Evolutionary conservation across 1,284 basidiomycete species (phyloP).

Genomic region (Austroboletus novae-zelandiae): DNA sequence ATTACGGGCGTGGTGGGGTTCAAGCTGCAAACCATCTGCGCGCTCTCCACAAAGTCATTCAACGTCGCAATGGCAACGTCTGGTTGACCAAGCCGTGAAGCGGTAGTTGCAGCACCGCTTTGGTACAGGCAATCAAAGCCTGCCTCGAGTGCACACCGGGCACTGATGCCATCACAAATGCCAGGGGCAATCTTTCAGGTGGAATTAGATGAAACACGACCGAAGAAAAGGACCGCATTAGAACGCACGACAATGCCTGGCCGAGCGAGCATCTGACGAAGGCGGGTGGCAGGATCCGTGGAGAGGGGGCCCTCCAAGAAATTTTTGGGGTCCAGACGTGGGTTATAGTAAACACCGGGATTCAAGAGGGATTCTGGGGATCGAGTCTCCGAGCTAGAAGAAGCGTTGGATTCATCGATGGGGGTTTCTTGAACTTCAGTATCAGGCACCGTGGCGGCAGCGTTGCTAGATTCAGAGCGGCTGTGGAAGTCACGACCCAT

Average conservation of each 20-base stretch:
- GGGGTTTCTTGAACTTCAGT: slow-evolving; percentile 9
- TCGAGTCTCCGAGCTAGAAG: slow-evolving; percentile 7
- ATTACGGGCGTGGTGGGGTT: slow-evolving; percentile 68
- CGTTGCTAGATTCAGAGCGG: slow-evolving; percentile 20
- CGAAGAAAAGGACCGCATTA: neutral
- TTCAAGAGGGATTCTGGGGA: slow-evolving; percentile 17
- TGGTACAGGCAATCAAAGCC: slow-evolving; percentile 77
- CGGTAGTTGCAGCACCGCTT: slow-evolving; percentile 77
- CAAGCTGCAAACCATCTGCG: slow-evolving; percentile 65
- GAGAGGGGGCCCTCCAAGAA: slow-evolving; percentile 68
- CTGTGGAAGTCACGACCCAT: slow-evolving; percentile 46
- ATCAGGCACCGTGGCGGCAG: neutral
- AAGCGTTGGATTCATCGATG: neutral
- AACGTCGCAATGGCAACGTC: slow-evolving; percentile 78
- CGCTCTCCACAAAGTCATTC: slow-evolving; percentile 72
- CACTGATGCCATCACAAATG: slow-evolving; percentile 80
- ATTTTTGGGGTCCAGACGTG: slow-evolving; percentile 65
- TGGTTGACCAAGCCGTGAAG: slow-evolving; percentile 72
- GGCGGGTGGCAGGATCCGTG: slow-evolving; percentile 64
- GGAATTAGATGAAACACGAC: neutral
- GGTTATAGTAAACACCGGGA: slow-evolving; percentile 20
- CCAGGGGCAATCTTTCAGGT: slow-evolving; percentile 64
- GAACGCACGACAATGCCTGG: slow-evolving; percentile 70
- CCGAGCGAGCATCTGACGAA: slow-evolving; percentile 72
- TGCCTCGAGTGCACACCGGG: slow-evolving; percentile 73